Conservation (phyloP, 2,329 filamentous ascomycete species). For the Colletotrichum sp. region DNA sequence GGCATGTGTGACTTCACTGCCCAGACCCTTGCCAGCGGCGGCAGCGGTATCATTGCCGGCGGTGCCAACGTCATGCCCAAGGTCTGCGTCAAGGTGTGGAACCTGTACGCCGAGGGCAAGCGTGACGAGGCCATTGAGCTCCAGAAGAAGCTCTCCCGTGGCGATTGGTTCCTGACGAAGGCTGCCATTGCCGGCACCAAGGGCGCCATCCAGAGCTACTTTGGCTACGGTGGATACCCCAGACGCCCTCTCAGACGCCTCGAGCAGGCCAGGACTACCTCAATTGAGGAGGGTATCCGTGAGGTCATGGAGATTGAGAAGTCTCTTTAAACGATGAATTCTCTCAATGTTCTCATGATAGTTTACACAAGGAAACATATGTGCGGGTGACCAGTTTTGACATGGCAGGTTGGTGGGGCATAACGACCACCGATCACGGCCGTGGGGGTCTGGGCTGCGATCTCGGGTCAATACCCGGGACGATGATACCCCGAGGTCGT, state of each 20-base stretch:
- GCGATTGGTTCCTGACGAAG: conserved; percentile 85
- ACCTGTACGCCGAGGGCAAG: conserved; percentile 76
- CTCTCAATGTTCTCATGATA: background rate
- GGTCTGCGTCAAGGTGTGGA: conserved; percentile 78
- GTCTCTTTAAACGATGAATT: conserved; percentile 39
- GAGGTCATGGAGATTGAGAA: conserved; percentile 73
- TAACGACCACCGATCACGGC: conserved; percentile 8
- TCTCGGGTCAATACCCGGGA: conserved; percentile 11
- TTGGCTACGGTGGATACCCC: conserved; percentile 80
- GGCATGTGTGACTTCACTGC: conserved; percentile 88
- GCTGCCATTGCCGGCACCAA: conserved; percentile 87
- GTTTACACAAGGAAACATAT: background rate
- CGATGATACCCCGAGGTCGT: conserved; percentile 10
- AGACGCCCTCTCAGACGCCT: conserved; percentile 74
- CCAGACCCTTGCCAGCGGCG: conserved; percentile 80
- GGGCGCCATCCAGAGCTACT: conserved; percentile 79
- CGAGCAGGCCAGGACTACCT: conserved; percentile 57
- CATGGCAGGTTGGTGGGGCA: background rate
- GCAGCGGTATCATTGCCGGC: conserved; percentile 84
- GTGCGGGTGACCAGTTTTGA: background rate
- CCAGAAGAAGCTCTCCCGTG: conserved; percentile 78
- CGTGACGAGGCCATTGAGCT: conserved; percentile 75
- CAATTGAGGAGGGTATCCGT: conserved; percentile 59
- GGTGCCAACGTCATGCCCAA: conserved; percentile 87
- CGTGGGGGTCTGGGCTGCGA: background rate